These are phyloP conservation scores for Cryptococcus sp. DNA, from an alignment of 1,284 basidiomycete species.

Conservation along the genomic window DNA sequence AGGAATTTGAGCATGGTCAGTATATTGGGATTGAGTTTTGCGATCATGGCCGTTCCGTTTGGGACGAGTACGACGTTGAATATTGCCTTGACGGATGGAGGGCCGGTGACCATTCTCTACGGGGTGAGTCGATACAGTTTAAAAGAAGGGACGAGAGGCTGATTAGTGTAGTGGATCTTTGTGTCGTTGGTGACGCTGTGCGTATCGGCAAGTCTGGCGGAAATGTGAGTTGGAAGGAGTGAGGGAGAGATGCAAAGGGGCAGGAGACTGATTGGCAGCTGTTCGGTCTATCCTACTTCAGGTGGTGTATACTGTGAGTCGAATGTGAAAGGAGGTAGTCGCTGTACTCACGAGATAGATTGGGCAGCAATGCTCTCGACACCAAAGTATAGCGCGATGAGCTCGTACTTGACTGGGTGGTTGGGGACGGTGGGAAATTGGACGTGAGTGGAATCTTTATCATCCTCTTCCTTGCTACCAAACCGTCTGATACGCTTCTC, in stretches of 20 bases:
- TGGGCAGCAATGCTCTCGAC: conserved; percentile 49
- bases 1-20: conserved; percentile 49
- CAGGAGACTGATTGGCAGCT: conserved; percentile 18
- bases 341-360: conserved; percentile 21
- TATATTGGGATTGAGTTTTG: conserved; percentile 47
- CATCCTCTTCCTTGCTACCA: neutral
- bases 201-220: conserved; percentile 48
- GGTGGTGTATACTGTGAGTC: conserved; percentile 48
- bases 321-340: conserved; percentile 4
- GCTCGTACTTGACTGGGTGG: conserved; percentile 51
- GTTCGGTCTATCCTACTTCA: conserved; percentile 49
- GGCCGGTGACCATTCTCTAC: conserved; percentile 46
- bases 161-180: conserved; percentile 47
- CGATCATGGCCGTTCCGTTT: conserved; percentile 49
- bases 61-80: conserved; percentile 47
- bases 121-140: conserved; percentile 30
- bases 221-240: conserved; percentile 34
- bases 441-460: conserved; percentile 33
- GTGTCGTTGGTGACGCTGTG: conserved; percentile 49
- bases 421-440: conserved; percentile 50
- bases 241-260: neutral
- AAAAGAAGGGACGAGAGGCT: too few relatives aligned
- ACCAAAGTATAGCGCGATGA: conserved; percentile 46
- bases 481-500: neutral
- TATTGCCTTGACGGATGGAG: conserved; percentile 49